A percentile compares a stretch with the other conserved stretches of the same genome.
Evolutionary conservation across 1,284 basidiomycete species (phyloP).

Genomic region (Marasmius sp.): DNA sequence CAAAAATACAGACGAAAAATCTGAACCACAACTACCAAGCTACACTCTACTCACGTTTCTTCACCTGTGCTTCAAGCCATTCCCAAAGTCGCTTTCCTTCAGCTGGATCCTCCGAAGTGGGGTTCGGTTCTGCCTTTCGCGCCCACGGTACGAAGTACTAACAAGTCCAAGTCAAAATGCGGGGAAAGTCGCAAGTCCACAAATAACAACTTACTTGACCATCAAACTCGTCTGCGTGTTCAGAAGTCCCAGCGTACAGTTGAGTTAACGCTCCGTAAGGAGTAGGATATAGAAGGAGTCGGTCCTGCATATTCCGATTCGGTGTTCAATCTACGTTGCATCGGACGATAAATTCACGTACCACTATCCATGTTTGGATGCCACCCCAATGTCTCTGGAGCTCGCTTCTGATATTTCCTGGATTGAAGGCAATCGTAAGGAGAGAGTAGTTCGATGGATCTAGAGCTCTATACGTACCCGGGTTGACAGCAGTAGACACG

Average conservation of each 20-base stretch:
- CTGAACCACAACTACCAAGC: too few species aligned
- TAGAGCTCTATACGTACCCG: constrained; percentile 35
- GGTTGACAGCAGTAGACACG: constrained; percentile 48
- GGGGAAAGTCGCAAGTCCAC: background rate
- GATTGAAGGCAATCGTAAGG: constrained; percentile 1
- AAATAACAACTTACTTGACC: constrained; percentile 1
- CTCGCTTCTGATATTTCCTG: constrained; percentile 44
- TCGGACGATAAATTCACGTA: background rate
- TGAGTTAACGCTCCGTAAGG: constrained; percentile 19
- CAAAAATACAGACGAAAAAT: too few species aligned
- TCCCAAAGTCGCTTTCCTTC: background rate
- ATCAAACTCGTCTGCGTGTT: constrained; percentile 14
- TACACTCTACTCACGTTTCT: background rate
- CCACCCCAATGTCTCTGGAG: constrained; percentile 28
- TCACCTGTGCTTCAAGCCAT: background rate
- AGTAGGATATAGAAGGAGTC: background rate
- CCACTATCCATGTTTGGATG: too few species aligned
- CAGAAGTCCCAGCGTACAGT: constrained; percentile 17
- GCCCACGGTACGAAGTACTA: constrained; percentile 20
- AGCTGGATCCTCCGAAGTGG: background rate
- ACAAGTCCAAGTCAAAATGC: background rate
- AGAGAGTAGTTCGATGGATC: background rate
- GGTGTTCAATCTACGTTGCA: background rate
- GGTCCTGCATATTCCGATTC: background rate
- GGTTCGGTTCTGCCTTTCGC: background rate